These are phyloP conservation scores for Zygosaccharomyces siamensis DNA, from an alignment of 805 yeast genomes.

Conservation along the genomic window DNA sequence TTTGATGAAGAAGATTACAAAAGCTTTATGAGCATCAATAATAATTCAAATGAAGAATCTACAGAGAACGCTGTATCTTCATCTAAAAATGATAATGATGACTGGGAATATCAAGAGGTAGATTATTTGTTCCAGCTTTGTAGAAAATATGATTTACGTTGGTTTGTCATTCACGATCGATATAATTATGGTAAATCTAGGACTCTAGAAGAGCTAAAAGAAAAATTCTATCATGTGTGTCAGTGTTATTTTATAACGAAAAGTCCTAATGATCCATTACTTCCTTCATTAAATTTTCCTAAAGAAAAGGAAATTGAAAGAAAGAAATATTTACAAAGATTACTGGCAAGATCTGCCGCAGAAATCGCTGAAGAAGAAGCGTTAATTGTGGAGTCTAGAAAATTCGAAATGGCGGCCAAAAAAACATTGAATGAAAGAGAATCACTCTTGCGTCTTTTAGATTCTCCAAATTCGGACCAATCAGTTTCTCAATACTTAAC, in stretches of 20 bases:
- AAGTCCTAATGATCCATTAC: conserved; percentile 43
- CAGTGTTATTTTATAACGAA: conserved; percentile 47
- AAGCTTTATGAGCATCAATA: conserved; percentile 42
- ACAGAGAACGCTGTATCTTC: conserved; percentile 17
- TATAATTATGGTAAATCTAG: conserved; percentile 38
- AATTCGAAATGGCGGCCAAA: conserved; percentile 88
- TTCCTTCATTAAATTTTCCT: conserved; percentile 65
- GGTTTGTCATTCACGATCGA: conserved; percentile 65
- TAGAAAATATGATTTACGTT: conserved; percentile 46
- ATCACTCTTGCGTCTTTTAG: conserved; percentile 68
- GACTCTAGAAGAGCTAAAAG: conserved; percentile 74
- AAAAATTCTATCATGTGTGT: conserved; percentile 69
- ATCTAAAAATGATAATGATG: conserved; percentile 12
- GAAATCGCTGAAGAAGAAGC: conserved; percentile 98
- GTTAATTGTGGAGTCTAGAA: conserved; percentile 83
- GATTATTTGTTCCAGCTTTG: conserved; percentile 70
- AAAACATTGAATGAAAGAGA: conserved; percentile 81
- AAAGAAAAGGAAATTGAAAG: conserved; percentile 71
- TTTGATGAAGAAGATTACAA: conserved; percentile 61
- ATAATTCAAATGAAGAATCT: conserved; percentile 19
- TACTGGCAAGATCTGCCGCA: conserved; percentile 83
- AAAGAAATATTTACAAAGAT: conserved; percentile 70
- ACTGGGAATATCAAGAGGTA: conserved; percentile 78
- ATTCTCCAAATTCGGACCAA: conserved; percentile 79
- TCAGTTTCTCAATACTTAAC: conserved; percentile 71